Evolutionary conservation across 345 rosid species (phyloP), one percentile per base, ranked within the genome.

Genomic region (Hibiscus trionum): DNA sequence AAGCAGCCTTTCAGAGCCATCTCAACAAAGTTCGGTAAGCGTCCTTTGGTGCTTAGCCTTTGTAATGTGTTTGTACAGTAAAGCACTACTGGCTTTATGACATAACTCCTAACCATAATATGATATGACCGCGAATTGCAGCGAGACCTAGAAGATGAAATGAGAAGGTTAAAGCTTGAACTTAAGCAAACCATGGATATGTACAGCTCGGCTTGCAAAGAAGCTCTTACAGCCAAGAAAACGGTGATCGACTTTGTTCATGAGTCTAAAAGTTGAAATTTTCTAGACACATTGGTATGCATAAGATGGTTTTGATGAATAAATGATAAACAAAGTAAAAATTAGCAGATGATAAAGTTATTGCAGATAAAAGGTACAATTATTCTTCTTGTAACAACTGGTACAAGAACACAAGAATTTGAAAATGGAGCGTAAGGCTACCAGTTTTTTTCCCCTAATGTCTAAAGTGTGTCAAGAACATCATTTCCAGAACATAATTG

Each of bases 181-280:
- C 94, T 93, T 58, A 91, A 77, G 81, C 98, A 91, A 83, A 93
- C 98, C 61, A 89, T 91, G 84, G 93, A 89, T 66, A 84, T 93
- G 97, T 93, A 91, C 66, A 86, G 91, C 78, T 78, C 86, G 68
- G 97, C 97, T 66, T 91, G 98, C 83, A 87, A 86, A 83, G 97
- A 91, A 86, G 96, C 98, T 72, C 84, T 93, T 19, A 70, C 79
- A 3, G 93, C 94, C 35, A 89, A 91, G 76, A 82, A 74, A 74
- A 86, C 82, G 91, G 98, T 93, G 80, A 69, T 49, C 2, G 8
- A 47, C 47, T 44, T 44, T 44, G 47, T 44, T 44, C 47, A 44
- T 11, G 14, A 44, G 12, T 44, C 47, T 44, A 11, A 44, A 44
- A 44, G 47, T 44, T 44, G 12, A 44, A 44, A 44, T 44, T 44